Conservation (phyloP, 345 rosid species). For the Fremontodendron californicum region DNA sequence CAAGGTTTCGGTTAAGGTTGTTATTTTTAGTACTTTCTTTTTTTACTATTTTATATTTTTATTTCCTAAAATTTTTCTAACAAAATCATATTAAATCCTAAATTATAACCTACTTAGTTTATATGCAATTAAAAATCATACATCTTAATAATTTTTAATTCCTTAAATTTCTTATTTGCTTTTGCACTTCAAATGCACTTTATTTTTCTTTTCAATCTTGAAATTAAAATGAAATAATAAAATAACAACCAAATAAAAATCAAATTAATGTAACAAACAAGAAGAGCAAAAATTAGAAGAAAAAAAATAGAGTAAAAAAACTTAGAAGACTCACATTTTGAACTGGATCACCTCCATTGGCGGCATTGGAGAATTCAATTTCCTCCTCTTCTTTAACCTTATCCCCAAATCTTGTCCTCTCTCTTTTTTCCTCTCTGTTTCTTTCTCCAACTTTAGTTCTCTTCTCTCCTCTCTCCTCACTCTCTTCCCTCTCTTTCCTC, state of each 20-base stretch:
- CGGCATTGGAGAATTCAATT: slow-evolving; percentile 17
- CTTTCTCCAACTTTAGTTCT: slow-evolving; percentile 41
- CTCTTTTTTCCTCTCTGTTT: slow-evolving; percentile 37
- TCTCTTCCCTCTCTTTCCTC: slow-evolving; percentile 36
- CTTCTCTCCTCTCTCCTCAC: slow-evolving; percentile 36
- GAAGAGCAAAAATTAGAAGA: not conserved
- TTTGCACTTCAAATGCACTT: no score
- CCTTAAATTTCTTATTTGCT: no score
- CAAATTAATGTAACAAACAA: not conserved
- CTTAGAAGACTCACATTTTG: slow-evolving; percentile 49
- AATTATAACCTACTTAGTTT: not conserved
- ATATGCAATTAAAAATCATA: not conserved
- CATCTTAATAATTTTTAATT: no score
- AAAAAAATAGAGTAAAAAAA: not conserved
- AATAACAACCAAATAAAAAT: not conserved
- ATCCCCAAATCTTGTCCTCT: slow-evolving; percentile 52
- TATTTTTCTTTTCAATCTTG: no score
- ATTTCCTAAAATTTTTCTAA: not conserved
- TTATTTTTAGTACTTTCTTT: not conserved
- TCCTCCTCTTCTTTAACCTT: slow-evolving; percentile 25
- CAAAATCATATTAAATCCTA: not conserved
- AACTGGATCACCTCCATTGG: slow-evolving; percentile 22
- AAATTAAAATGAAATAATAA: not conserved
- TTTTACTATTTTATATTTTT: not conserved
- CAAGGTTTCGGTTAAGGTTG: not conserved